phyloP scores from a whole-genome alignment of 2,329 filamentous ascomycete species.

The Thielaviopsis populi region DNA sequence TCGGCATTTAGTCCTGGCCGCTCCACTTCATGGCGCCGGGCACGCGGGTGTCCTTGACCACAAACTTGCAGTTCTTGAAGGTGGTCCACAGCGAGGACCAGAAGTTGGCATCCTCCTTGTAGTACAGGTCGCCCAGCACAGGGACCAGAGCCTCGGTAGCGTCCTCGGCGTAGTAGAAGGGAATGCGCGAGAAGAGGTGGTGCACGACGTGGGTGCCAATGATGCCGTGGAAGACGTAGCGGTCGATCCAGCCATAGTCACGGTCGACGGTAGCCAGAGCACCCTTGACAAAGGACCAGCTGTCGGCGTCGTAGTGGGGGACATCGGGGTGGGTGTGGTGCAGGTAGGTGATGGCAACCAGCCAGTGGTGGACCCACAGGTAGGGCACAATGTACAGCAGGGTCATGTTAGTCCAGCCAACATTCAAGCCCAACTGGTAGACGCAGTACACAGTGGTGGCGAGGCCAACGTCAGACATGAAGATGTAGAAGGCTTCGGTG shows the following conservation, averaged over 20 bases:
- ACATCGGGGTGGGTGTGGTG: slow-evolving; percentile 45
- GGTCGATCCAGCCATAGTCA: slow-evolving; percentile 48
- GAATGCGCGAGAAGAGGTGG: slow-evolving; percentile 37
- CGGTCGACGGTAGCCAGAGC: slow-evolving; percentile 49
- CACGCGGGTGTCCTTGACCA: slow-evolving; percentile 23
- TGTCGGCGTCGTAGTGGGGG: slow-evolving; percentile 42
- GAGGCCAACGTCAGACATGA: slow-evolving; percentile 46
- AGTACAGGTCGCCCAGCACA: slow-evolving; percentile 41
- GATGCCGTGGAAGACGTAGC: slow-evolving; percentile 52
- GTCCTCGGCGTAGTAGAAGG: slow-evolving; percentile 39
- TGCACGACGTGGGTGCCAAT: slow-evolving; percentile 50
- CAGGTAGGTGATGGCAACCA: slow-evolving; percentile 61
- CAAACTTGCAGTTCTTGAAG: slow-evolving; percentile 34
- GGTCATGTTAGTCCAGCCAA: slow-evolving; percentile 34
- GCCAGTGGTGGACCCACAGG: slow-evolving; percentile 57
- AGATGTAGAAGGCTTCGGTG: slow-evolving; percentile 40
- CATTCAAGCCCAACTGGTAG: slow-evolving; percentile 35
- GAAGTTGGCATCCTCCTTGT: slow-evolving; percentile 29
- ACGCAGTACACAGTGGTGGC: slow-evolving; percentile 35
- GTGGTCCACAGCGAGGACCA: slow-evolving; percentile 31
- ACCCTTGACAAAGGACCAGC: slow-evolving; percentile 48
- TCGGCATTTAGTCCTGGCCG: neutral
- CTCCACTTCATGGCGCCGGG: slow-evolving; percentile 18
- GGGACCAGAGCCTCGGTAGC: slow-evolving; percentile 42
- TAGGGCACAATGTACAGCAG: slow-evolving; percentile 50